Conservation (phyloP, 2,329 filamentous ascomycete genomes). For the Macrophomina tecta region DNA sequence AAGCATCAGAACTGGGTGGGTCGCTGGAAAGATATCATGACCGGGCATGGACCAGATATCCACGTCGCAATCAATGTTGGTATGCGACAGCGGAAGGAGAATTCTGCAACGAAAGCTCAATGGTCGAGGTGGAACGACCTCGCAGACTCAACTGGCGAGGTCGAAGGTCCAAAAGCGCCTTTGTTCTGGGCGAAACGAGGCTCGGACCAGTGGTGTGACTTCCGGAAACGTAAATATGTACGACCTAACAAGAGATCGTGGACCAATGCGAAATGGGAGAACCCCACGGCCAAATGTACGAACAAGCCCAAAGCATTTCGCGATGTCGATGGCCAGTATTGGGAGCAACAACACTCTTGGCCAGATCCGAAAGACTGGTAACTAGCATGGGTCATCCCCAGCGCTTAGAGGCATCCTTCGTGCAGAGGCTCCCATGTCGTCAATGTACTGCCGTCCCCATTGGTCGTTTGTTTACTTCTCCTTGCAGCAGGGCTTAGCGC, state of each 20-base stretch:
- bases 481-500: conserved; percentile 40
- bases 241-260: conserved; percentile 37
- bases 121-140: conserved; percentile 46
- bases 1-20: conserved; percentile 41
- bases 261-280: conserved; percentile 41
- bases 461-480: conserved; percentile 36
- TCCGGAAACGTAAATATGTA: conserved; percentile 42
- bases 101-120: conserved; percentile 43
- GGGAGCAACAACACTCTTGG: conserved; percentile 28
- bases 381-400: neutral
- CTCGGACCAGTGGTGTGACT: conserved; percentile 42
- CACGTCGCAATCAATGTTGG: conserved; percentile 49
- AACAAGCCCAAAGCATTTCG: conserved; percentile 33
- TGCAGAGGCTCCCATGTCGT: conserved; percentile 46
- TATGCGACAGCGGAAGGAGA: conserved; percentile 44
- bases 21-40: conserved; percentile 51
- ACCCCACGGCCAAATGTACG: neutral
- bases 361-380: conserved; percentile 15
- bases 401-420: conserved; percentile 38
- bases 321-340: conserved; percentile 38
- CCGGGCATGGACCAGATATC: conserved; percentile 52
- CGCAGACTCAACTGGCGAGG: conserved; percentile 31
- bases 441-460: conserved; percentile 32
- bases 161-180: neutral
- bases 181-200: conserved; percentile 28